Evolutionary conservation across 192 early-diverging fungal species (phyloP).

Genomic region (Coemansia sp.): DNA sequence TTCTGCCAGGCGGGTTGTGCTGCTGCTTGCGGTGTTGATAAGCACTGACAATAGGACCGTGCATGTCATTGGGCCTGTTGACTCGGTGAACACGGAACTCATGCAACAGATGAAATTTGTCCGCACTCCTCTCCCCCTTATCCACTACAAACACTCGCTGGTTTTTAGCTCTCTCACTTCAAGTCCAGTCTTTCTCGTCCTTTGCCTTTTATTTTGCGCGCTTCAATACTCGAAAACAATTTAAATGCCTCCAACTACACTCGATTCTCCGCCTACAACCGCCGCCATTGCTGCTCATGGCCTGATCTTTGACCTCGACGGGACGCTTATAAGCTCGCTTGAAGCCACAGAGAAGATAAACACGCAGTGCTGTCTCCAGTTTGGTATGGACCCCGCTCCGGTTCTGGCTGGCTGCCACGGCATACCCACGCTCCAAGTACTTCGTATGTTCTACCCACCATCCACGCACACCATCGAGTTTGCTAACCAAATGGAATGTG

Average conservation of each 20-base stretch:
- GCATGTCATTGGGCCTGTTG: background rate
- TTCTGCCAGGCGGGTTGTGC: too few species aligned
- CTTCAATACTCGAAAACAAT: too few species aligned
- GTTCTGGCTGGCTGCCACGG: constrained; percentile 27
- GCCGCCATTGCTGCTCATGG: background rate
- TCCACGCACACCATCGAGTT: constrained; percentile 19
- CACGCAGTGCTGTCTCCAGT: constrained; percentile 7
- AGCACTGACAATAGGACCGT: too few species aligned
- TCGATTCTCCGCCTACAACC: background rate
- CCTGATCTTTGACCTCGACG: constrained; percentile 23
- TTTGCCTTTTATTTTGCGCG: background rate
- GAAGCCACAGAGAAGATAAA: constrained; percentile 21
- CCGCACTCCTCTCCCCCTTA: background rate
- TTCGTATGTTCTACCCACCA: constrained; percentile 19
- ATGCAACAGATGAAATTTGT: background rate
- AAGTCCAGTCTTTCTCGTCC: background rate
- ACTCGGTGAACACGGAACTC: background rate
- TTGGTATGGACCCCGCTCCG: constrained; percentile 17
- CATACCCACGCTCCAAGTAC: constrained; percentile 32
- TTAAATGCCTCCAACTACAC: background rate
- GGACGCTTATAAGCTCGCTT: constrained; percentile 25
- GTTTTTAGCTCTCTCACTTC: too few species aligned
- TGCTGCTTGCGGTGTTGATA: too few species aligned
- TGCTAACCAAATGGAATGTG: constrained; percentile 16
- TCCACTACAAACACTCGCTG: background rate